phyloP scores from a whole-genome alignment of 352 stramenopile species.

The Phytophthora pisi region DNA sequence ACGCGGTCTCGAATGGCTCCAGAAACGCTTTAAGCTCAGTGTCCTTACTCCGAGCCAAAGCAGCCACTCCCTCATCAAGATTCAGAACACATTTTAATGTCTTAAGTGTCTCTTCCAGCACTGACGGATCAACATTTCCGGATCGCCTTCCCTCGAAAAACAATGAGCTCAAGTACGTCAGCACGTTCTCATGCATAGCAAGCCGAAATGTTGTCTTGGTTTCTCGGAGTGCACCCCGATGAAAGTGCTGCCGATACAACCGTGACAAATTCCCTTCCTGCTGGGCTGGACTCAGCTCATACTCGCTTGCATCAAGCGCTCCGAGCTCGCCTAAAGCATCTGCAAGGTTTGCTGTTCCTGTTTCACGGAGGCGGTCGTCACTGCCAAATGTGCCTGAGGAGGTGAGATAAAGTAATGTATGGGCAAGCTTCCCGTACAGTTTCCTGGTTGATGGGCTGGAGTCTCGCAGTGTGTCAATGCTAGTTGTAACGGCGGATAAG shows the following conservation, averaged over 20 bases:
- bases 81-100: constrained; percentile 59
- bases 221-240: constrained; percentile 58
- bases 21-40: constrained; percentile 72
- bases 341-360: constrained; percentile 44
- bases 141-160: constrained; percentile 55
- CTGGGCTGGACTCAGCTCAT: constrained; percentile 64
- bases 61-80: constrained; percentile 41
- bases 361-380: constrained; percentile 5
- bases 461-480: constrained; percentile 37
- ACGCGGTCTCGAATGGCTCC: constrained; percentile 47
- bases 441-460: constrained; percentile 22
- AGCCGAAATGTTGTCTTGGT: constrained; percentile 51
- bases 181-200: constrained; percentile 65
- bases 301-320: constrained; percentile 57
- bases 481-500: constrained; percentile 34
- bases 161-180: constrained; percentile 67
- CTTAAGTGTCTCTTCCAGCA: constrained; percentile 51
- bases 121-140: constrained; percentile 26
- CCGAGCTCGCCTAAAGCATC: constrained; percentile 74
- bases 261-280: constrained; percentile 53
- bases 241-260: constrained; percentile 65
- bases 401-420: constrained; percentile 62
- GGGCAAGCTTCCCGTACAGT: constrained; percentile 50
- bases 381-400: constrained; percentile 29
- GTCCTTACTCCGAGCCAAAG: constrained; percentile 57